A percentile compares a stretch with the other conserved stretches of the same genome.
Conservation (phyloP, 1,284 basidiomycete species). For the Polyporus tsugae region DNA sequence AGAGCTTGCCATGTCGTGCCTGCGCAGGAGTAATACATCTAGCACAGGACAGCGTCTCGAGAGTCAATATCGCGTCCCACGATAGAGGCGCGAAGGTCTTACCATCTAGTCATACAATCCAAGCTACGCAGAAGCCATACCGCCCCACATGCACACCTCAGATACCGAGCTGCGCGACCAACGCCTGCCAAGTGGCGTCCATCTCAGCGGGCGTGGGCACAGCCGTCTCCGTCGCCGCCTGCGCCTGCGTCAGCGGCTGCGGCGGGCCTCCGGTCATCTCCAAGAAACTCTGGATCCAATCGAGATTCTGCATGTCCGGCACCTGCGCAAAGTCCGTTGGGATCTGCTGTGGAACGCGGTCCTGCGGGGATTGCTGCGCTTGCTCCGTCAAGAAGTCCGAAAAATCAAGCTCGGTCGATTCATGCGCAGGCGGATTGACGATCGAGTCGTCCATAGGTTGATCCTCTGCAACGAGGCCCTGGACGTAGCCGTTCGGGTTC, state of each 20-base stretch:
- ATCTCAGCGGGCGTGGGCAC: slow-evolving; percentile 41
- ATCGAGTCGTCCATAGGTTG: slow-evolving; percentile 42
- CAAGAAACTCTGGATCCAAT: slow-evolving; percentile 20
- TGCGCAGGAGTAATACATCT: neutral
- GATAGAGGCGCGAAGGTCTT: neutral
- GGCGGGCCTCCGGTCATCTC: slow-evolving; percentile 14
- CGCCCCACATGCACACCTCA: slow-evolving; percentile 2
- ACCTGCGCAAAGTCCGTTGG: slow-evolving; percentile 19
- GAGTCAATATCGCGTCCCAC: neutral
- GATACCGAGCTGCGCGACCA: slow-evolving; percentile 68
- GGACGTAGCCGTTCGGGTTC: slow-evolving; percentile 39
- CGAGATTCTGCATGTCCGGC: slow-evolving; percentile 23
- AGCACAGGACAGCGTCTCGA: neutral
- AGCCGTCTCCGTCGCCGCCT: slow-evolving; percentile 25
- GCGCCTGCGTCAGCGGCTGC: slow-evolving; percentile 21
- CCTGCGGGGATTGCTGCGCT: neutral
- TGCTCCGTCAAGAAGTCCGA: slow-evolving; percentile 4
- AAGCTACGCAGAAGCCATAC: neutral
- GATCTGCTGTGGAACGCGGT: neutral
- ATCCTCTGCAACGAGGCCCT: slow-evolving; percentile 51
- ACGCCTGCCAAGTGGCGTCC: slow-evolving; percentile 70
- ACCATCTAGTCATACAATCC: slow-evolving; percentile 7
- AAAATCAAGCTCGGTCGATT: slow-evolving; percentile 6
- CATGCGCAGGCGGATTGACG: slow-evolving; percentile 8
- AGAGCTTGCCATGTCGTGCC: neutral